These are phyloP conservation scores for Singerocomus inundabilis DNA, from an alignment of 1,284 basidiomycete genomes.

Conservation along the genomic window DNA sequence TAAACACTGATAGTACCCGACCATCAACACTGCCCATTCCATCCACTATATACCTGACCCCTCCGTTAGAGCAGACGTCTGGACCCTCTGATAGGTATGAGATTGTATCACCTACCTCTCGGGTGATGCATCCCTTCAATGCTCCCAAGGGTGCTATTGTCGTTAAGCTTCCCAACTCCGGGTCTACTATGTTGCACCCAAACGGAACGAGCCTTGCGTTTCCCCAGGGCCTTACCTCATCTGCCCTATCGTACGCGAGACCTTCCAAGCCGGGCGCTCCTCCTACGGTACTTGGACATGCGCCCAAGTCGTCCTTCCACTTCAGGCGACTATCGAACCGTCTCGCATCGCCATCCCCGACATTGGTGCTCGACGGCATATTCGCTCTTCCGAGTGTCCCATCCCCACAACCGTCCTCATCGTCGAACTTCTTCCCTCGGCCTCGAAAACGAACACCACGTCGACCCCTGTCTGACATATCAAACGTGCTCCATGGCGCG, in stretches of 20 bases:
- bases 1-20: background rate
- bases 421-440: background rate
- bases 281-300: background rate
- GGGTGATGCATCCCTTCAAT: conserved; percentile 5
- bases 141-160: conserved; percentile 1
- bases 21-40: background rate
- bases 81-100: background rate
- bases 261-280: background rate
- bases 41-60: background rate
- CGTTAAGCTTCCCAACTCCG: conserved; percentile 21
- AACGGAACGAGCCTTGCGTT: background rate
- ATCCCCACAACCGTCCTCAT: background rate
- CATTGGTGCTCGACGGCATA: conserved; percentile 22
- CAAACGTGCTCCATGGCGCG: background rate
- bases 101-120: conserved; percentile 13
- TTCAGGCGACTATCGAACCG: background rate
- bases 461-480: background rate
- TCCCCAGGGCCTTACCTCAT: no score
- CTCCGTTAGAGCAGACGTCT: background rate
- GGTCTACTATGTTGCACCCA: background rate
- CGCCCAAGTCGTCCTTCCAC: background rate
- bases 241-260: background rate
- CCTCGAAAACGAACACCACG: conserved; percentile 5
- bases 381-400: conserved; percentile 18
- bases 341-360: conserved; percentile 10